Evolutionary conservation across 2,329 filamentous ascomycete species (phyloP).

Genomic region (Cryphonectria nitschkei): DNA sequence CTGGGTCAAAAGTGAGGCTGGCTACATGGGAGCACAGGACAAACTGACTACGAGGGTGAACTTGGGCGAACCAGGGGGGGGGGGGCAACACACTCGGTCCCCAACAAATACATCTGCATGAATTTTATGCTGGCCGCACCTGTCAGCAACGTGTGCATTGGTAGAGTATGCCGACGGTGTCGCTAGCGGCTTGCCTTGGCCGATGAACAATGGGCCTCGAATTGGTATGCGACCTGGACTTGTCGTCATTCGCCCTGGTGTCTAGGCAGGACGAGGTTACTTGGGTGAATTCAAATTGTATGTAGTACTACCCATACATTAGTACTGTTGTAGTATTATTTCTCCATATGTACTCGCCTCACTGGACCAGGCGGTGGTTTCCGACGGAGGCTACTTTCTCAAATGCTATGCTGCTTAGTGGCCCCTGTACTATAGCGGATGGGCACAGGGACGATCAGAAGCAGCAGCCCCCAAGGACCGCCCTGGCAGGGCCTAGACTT

Average conservation of each 20-base stretch:
- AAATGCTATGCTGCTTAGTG: not conserved
- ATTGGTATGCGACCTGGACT: not conserved
- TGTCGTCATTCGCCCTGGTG: not conserved
- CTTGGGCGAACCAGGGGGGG: not conserved
- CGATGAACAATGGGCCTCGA: not conserved
- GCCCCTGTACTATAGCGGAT: not conserved
- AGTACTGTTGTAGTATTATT: not conserved
- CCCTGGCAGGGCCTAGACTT: constrained; percentile 11
- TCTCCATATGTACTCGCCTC: not conserved
- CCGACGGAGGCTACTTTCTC: not conserved
- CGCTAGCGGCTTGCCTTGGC: not conserved
- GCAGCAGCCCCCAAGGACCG: not conserved
- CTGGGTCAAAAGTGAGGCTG: not conserved
- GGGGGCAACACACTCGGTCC: not conserved
- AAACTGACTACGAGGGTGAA: not conserved
- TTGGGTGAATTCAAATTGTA: not conserved
- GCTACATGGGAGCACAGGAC: not conserved
- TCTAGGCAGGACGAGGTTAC: not conserved
- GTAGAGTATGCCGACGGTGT: not conserved
- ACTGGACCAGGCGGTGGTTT: not conserved
- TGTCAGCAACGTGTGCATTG: not conserved
- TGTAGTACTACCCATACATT: not conserved
- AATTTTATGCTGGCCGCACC: not conserved
- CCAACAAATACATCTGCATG: constrained; percentile 1
- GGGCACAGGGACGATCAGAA: not conserved